phyloP scores from a whole-genome alignment of 176 grass and related monocot species.

The sorghum (Sorghum bicolor) region Sorghum_bicolor_NCBIv3 NC_012875.2:49818001-49818500 shows the following conservation, averaged over 20 bases:
- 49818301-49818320: background rate
- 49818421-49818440: too few relatives aligned
- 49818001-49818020: slow-evolving; percentile 20
- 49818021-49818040: slow-evolving; percentile 35
- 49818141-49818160: background rate
- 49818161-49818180: slow-evolving; percentile 11
- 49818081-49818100: slow-evolving; percentile 37
- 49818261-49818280: background rate
- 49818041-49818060: slow-evolving; percentile 64
- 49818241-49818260: background rate
- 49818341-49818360: background rate
- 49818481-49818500: too few relatives aligned
- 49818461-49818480: too few relatives aligned
- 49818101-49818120: slow-evolving; percentile 58
- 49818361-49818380: too few relatives aligned
- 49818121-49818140: slow-evolving; percentile 58
- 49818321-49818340: slow-evolving; percentile 11
- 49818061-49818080: slow-evolving; percentile 58
- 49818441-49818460: too few relatives aligned
- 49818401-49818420: too few relatives aligned
- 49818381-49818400: too few relatives aligned
- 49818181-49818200: background rate
- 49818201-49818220: slow-evolving; percentile 43
- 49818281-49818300: background rate
- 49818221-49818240: slow-evolving; percentile 14